A percentile compares a stretch with the other conserved stretches of the same genome.
These are phyloP conservation scores for Kodamaea sp. DNA, from an alignment of 1,139 yeast genomes.

Conservation along the genomic window DNA sequence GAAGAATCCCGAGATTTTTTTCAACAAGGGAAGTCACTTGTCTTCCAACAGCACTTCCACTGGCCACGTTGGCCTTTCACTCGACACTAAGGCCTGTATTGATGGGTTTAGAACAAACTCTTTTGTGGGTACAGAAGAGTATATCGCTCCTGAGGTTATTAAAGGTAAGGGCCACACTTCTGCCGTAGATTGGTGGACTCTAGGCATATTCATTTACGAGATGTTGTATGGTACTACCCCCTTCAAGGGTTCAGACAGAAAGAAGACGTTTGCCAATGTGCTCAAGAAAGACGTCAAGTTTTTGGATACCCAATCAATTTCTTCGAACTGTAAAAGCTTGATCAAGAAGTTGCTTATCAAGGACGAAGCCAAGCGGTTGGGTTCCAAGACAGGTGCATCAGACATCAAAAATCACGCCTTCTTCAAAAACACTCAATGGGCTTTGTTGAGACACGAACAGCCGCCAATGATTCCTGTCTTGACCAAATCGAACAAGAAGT, in stretches of 20 bases:
- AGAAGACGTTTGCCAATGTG: slow-evolving; percentile 85
- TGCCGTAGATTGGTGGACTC: slow-evolving; percentile 99
- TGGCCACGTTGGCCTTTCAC: slow-evolving; percentile 32
- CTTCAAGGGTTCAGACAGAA: slow-evolving; percentile 86
- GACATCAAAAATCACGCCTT: slow-evolving; percentile 89
- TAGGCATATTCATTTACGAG: slow-evolving; percentile 88
- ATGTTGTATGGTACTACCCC: slow-evolving; percentile 97
- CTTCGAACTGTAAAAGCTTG: slow-evolving; percentile 75
- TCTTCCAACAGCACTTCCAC: slow-evolving; percentile 16
- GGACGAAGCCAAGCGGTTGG: slow-evolving; percentile 85
- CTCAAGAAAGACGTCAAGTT: slow-evolving; percentile 82
- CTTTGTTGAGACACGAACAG: slow-evolving; percentile 81
- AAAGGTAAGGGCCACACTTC: slow-evolving; percentile 96
- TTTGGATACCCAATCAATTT: slow-evolving; percentile 54
- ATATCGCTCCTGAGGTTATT: slow-evolving; percentile 97
- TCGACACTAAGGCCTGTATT: slow-evolving; percentile 92
- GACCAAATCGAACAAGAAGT: slow-evolving; percentile 49
- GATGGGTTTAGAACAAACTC: slow-evolving; percentile 96
- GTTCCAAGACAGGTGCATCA: slow-evolving; percentile 91
- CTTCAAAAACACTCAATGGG: slow-evolving; percentile 94
- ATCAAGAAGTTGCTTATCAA: slow-evolving; percentile 81
- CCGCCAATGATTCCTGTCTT: slow-evolving; percentile 95
- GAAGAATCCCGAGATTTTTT: slow-evolving; percentile 53
- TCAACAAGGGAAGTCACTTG: slow-evolving; percentile 29
- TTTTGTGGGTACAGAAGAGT: slow-evolving; percentile 97